phyloP scores from a whole-genome alignment of 495 filamentous ascomycete genomes.

The Neurospora sp. region DNA sequence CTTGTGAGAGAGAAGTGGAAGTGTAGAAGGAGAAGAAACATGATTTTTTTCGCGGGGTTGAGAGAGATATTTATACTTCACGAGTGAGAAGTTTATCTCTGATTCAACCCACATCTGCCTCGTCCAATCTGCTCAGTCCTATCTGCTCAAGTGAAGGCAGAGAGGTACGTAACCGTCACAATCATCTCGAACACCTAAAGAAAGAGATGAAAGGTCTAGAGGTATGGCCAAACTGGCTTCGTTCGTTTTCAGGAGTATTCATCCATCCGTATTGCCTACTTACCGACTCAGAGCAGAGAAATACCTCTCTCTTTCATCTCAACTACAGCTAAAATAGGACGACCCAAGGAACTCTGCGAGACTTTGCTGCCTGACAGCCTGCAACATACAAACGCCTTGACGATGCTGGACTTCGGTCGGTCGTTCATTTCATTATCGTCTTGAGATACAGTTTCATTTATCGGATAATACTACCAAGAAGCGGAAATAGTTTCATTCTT shows the following conservation, averaged over 20 bases:
- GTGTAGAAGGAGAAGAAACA: background rate
- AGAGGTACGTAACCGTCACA: background rate
- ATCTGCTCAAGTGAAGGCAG: background rate
- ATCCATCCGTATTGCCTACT: background rate
- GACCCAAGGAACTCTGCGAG: background rate
- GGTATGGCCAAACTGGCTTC: background rate
- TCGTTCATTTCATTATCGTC: background rate
- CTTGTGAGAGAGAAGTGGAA: too few relatives aligned
- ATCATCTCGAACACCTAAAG: background rate
- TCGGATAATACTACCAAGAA: background rate
- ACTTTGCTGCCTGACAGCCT: background rate
- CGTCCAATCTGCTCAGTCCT: background rate
- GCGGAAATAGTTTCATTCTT: background rate
- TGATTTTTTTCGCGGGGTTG: background rate
- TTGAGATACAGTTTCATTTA: background rate
- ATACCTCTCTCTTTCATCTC: background rate
- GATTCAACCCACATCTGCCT: background rate
- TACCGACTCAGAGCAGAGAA: background rate
- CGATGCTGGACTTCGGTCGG: background rate
- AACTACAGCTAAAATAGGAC: background rate
- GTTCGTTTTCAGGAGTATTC: background rate
- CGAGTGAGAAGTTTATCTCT: background rate
- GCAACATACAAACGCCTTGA: background rate
- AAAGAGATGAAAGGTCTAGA: background rate
- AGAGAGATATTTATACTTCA: background rate